phyloP scores from a whole-genome alignment of 78 protist genomes.

The Creolimax fragrantissima region DNA sequence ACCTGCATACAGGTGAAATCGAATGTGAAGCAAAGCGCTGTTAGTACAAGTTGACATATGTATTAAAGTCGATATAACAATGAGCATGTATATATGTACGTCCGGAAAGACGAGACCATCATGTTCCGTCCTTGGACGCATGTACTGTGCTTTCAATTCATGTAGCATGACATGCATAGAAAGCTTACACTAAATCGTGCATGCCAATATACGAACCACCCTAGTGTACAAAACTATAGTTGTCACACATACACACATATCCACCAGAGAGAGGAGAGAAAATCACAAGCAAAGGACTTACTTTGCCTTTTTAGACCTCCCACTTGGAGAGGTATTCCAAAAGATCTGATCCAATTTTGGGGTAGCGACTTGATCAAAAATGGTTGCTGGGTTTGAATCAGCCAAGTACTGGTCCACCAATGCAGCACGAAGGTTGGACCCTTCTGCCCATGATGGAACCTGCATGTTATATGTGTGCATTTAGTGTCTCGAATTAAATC shows the following conservation, averaged over 20 bases:
- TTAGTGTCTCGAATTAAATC: no score
- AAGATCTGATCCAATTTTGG: not conserved
- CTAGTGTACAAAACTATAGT: not conserved
- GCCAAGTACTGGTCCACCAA: not conserved
- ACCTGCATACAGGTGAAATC: not conserved
- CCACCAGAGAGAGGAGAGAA: not conserved
- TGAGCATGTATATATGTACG: not conserved
- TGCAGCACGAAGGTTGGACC: not conserved
- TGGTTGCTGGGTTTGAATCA: not conserved
- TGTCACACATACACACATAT: not conserved
- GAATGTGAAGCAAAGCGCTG: not conserved
- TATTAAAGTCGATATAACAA: not conserved
- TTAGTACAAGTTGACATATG: not conserved
- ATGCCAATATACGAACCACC: not conserved
- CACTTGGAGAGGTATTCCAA: not conserved
- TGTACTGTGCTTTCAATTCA: no score
- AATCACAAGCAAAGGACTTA: not conserved
- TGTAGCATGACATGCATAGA: no score
- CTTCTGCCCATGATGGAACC: not conserved
- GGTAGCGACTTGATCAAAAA: not conserved
- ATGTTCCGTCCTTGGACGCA: not conserved
- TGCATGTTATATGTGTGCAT: no score
- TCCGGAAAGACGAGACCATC: not conserved
- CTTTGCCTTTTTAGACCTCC: not conserved
- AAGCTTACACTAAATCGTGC: no score